Evolutionary conservation across 441 rosid species (phyloP), one percentile per base, ranked within the genome.

Genomic region (Erodium moschatum): DNA sequence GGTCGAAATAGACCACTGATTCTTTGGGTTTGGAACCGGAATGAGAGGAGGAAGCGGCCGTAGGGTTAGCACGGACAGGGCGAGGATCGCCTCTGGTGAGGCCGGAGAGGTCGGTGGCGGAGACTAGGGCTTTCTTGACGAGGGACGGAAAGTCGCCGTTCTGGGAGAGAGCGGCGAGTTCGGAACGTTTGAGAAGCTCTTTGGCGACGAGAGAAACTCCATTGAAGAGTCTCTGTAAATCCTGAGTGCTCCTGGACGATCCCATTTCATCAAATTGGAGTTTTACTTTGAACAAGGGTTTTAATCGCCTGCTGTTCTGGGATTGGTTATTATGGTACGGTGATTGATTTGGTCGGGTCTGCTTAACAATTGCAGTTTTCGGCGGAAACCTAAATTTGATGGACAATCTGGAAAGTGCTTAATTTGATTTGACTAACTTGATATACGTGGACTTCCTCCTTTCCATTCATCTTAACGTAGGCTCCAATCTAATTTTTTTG

Each of bases 41-140:
- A 13, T 12, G 11, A 48, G 54, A 48, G n/a, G 54, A 48, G 11
- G n/a, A 5, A 11, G 54, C 10, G 3, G 54, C 7, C 5, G 42
- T 68, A 73, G 84, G 84, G n/a, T 61, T 72, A 1, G 97, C 76
- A 48, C 5, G 10, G 58, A 82, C 78, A 70, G 82, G 76, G 63
- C 80, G 92, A 61, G 79, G 83, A 65, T 78, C 84, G 20, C 98
- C 97, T 70, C 78, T 85, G 16, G 95, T 87, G 40, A 93, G 88
- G 44, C 97, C 95, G 15, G 89, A 75, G 11, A 89, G 46, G 67
- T 93, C 96, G 68, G 95, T 89, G 76, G 87, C 87, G 18, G 92
- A 78, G 31, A 89, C 85, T 6, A 93, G 58, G 58, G 80, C 89
- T 18, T 77, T 85, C 76, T 87, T 93, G 60, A 89, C 70, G 65